phyloP scores from a whole-genome alignment of 2,329 filamentous ascomycete species.

The Colletotrichum sp. region DNA sequence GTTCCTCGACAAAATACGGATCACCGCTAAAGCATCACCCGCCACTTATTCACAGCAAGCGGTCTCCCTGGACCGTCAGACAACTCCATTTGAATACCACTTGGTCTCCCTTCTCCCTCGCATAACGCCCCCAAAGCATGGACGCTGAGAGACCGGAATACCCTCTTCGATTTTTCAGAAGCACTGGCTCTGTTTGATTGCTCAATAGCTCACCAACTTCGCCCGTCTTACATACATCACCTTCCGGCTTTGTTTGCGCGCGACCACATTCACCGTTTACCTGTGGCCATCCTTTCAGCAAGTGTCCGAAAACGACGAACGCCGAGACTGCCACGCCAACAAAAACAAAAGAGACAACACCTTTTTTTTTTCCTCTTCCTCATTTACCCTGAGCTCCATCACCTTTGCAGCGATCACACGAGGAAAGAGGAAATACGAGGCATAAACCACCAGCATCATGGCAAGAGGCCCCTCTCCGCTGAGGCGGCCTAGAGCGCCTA shows the following conservation, averaged over 20 bases:
- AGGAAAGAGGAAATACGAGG: neutral
- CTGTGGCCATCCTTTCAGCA: neutral
- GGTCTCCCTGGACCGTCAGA: neutral
- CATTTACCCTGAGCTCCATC: neutral
- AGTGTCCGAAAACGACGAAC: neutral
- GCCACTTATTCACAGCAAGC: neutral
- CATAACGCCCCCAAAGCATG: neutral
- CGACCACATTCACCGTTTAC: neutral
- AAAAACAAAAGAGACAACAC: neutral
- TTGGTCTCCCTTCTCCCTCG: neutral
- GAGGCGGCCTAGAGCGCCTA: conserved; percentile 19
- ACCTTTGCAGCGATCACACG: neutral
- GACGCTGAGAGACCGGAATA: neutral
- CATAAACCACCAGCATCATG: neutral
- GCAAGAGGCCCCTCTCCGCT: conserved; percentile 3
- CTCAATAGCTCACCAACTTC: neutral
- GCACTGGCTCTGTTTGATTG: neutral
- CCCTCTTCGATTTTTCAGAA: neutral
- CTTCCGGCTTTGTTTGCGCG: conserved; percentile 7
- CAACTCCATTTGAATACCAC: neutral
- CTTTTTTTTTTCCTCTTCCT: neutral
- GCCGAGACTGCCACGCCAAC: neutral
- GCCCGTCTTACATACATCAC: neutral
- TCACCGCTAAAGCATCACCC: neutral
- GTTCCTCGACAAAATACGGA: neutral